phyloP scores from a whole-genome alignment of 257 asterid species.

The Lycium ferocissimum region DNA sequence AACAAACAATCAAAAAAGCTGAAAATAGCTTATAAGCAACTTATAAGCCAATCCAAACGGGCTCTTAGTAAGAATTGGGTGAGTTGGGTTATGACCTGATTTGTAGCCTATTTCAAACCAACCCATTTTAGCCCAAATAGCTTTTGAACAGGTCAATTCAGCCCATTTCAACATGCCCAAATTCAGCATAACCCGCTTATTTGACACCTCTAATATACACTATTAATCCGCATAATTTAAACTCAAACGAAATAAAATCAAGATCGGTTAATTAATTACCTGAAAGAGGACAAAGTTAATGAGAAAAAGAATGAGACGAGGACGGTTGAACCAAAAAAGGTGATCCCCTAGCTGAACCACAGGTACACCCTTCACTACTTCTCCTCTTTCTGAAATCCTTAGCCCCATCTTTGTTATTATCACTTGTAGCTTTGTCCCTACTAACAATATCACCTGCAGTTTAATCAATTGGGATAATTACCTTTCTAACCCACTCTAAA shows the following conservation, averaged over 20 bases:
- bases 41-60: too few species aligned
- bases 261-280: slow-evolving; percentile 41
- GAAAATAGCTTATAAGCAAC: too few species aligned
- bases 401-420: slow-evolving; percentile 90
- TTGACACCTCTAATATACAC: too few species aligned
- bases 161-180: too few species aligned
- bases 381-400: slow-evolving; percentile 75
- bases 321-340: slow-evolving; percentile 93
- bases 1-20: too few species aligned
- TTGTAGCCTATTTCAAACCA: too few species aligned
- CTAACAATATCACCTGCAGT: slow-evolving; percentile 70
- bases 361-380: slow-evolving; percentile 76
- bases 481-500: too few species aligned
- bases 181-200: too few species aligned
- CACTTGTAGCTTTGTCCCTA: slow-evolving; percentile 91
- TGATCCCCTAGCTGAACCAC: slow-evolving; percentile 83
- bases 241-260: neutral
- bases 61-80: too few species aligned
- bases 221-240: neutral
- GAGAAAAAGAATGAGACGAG: slow-evolving; percentile 73
- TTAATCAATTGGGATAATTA: neutral
- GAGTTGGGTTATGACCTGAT: too few species aligned
- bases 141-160: too few species aligned
- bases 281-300: slow-evolving; percentile 92
- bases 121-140: too few species aligned